Conservation (phyloP, 2,329 filamentous ascomycete genomes). For the Cladosporium sp. region DNA sequence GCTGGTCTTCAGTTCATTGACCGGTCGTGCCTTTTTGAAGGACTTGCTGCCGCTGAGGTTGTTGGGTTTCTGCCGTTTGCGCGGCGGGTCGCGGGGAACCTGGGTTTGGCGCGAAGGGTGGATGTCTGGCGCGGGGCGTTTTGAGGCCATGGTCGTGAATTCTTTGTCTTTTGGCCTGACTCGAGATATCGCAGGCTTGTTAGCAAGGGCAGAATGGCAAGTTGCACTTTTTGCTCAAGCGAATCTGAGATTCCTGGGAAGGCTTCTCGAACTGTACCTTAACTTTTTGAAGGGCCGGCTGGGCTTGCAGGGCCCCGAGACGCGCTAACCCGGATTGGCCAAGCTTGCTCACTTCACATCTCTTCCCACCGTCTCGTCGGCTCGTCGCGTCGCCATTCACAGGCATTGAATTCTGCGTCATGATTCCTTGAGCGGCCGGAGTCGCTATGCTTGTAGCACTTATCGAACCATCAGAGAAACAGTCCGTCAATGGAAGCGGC, state of each 20-base stretch:
- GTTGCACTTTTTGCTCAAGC: neutral
- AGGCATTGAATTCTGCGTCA: neutral
- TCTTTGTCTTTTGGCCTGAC: neutral
- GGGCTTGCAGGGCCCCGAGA: neutral
- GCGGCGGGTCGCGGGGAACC: conserved; percentile 16
- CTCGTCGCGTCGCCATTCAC: neutral
- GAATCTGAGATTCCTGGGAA: neutral
- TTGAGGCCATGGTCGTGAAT: conserved; percentile 18
- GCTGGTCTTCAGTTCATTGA: conserved; percentile 64
- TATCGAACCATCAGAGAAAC: neutral
- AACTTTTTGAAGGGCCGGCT: neutral
- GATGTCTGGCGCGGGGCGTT: conserved; percentile 18
- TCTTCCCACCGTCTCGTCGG: neutral
- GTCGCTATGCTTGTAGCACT: neutral
- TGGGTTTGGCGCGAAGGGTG: conserved; percentile 22
- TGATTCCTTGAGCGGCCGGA: neutral
- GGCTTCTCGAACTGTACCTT: neutral
- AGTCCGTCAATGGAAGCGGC: conserved; percentile 49
- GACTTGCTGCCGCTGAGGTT: conserved; percentile 21
- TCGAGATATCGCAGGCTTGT: neutral
- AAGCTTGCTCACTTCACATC: conserved; percentile 3
- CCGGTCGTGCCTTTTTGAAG: conserved; percentile 31
- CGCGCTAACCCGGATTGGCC: conserved; percentile 2
- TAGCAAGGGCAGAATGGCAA: neutral
- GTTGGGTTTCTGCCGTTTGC: conserved; percentile 22